phyloP scores from a whole-genome alignment of 192 early-diverging fungal species.

The Coemansia sp. region DNA sequence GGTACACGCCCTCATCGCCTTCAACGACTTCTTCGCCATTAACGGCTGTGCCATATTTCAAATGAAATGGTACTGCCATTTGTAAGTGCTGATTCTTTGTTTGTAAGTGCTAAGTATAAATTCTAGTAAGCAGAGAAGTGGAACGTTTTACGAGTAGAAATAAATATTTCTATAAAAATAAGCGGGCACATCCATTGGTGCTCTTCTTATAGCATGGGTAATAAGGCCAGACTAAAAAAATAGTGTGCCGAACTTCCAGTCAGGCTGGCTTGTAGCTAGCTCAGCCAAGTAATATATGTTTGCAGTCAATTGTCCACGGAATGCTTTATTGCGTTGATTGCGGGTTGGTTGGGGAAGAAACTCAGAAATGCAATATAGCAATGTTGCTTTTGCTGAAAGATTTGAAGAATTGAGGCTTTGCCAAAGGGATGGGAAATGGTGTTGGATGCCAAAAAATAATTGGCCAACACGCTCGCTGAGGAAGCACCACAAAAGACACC shows the following conservation, averaged over 20 bases:
- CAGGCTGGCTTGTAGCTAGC: not conserved
- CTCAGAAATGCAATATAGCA: not conserved
- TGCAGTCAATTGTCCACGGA: not conserved
- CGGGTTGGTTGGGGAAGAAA: not conserved
- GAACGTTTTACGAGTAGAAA: too few relatives aligned
- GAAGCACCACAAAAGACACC: not conserved
- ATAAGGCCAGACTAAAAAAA: not conserved
- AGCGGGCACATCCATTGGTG: not conserved
- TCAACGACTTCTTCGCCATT: too few relatives aligned
- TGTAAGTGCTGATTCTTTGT: too few relatives aligned
- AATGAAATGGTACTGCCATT: too few relatives aligned
- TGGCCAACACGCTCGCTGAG: too few relatives aligned
- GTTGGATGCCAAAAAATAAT: too few relatives aligned
- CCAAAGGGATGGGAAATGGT: not conserved
- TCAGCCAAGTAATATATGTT: not conserved
- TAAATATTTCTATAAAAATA: not conserved
- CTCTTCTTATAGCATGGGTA: not conserved
- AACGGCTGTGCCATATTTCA: too few relatives aligned
- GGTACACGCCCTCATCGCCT: too few relatives aligned
- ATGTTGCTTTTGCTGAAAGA: not conserved
- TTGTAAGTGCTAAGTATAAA: too few relatives aligned
- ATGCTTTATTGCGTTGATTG: not conserved
- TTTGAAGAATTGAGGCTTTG: not conserved
- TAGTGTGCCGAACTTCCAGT: not conserved
- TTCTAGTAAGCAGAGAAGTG: too few relatives aligned